Base-by-base conservation (phyloP, 2,329 filamentous ascomycete genomes). In the Xylariaceae sp. region DNA sequence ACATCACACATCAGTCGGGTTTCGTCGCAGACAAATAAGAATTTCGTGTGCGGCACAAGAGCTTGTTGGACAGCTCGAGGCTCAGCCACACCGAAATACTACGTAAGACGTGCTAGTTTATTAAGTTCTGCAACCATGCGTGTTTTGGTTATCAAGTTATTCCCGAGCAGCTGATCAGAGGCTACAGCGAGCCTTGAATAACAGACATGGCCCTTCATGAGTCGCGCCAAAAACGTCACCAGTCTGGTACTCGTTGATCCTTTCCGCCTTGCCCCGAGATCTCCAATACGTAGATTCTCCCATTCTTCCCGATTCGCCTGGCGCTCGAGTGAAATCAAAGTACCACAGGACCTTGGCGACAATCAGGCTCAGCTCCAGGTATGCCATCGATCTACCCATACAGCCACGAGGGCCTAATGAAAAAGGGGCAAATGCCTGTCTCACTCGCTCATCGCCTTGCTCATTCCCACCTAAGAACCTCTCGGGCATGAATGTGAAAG, bases 381-480 rank as follows among this genome's bases (percentile, higher is more conserved):
- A 51, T 14, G 49, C 49, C 49, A 51, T 47, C 12, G 49, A 31
- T 13, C 41, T 51, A 5, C 49, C 49, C 18, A 38, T 17, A 17
- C 49, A 51, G 3, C 39, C 22, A 18, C 49, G 49, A 7, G 39
- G 9, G 3, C 49, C 49, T 2, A 52, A 7, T 1, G 53, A 55
- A 34, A 52, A 55, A 2, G 53, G 41, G 6, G 31, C 49, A 19
- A 52, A 55, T 7, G 48, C 53, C 11, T 34, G 40, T 10, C 42
- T 45, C 9, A 33, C 18, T 12, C 38, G 12, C n/a, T 34, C 39
- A 16, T 12, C 10, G 19, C 14, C n/a, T 11, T 40, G 18, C 6
- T 13, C 10, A 12, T 14, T 22, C 33, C 16, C 16, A 2, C 19
- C n/a, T 14, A 53, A 43, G 31, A 36, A 54, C 10, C 51, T 28